Evolutionary conservation across 129 eudicot species (phyloP).

Genomic region (Saussurea involucrata): DNA sequence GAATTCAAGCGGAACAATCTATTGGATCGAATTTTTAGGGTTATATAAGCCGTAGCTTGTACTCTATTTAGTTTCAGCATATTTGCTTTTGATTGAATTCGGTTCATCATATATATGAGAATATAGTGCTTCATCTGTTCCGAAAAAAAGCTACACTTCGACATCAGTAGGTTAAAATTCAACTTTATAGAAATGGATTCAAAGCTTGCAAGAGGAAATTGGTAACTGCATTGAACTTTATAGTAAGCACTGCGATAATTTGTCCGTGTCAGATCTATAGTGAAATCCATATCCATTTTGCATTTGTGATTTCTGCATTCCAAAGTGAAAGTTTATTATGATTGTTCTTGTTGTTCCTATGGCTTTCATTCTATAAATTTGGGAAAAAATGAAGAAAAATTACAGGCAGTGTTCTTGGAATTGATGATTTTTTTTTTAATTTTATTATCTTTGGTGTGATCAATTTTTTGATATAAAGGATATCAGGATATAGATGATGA

Average conservation of each 20-base stretch:
- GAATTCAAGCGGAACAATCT: background rate
- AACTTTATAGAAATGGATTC: background rate
- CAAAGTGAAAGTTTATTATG: background rate
- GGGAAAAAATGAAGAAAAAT: background rate
- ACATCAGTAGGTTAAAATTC: background rate
- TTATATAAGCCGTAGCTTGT: background rate
- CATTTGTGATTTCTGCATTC: background rate
- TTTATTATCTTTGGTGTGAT: background rate
- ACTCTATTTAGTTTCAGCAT: background rate
- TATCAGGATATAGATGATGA: background rate
- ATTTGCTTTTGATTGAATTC: constrained; percentile 4
- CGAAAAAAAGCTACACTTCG: background rate
- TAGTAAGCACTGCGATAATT: background rate
- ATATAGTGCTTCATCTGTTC: background rate
- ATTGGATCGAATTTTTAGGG: background rate
- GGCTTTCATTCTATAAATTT: background rate
- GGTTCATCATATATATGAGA: background rate
- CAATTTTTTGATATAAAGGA: background rate
- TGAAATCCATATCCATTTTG: background rate
- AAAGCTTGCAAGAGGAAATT: background rate
- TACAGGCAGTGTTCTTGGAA: background rate
- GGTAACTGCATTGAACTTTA: background rate
- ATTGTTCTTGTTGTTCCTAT: background rate
- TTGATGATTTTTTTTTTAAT: constrained; percentile 6
- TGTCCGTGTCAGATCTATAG: background rate